Base-by-base conservation (phyloP, 306 rosid species). In the Fagus crenata region DNA sequence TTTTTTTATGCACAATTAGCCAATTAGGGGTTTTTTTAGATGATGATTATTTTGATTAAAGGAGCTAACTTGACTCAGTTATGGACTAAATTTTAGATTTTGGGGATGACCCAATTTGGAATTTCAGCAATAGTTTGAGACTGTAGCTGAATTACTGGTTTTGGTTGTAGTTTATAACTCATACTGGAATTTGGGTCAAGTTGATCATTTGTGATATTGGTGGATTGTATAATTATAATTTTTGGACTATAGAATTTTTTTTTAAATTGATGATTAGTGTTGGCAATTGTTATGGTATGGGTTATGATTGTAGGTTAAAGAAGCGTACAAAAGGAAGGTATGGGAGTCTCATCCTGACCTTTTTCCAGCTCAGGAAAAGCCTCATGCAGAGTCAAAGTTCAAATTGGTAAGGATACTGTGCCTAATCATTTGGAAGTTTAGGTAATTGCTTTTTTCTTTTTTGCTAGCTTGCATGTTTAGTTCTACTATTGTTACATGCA, bases 341-440 rank as follows among this genome's bases (percentile, higher is more conserved):
- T 91, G 97, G 97, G 92, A 91, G 76, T 84, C 90, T 79, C 97
- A 91, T 81, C 94, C 97, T 58, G 97, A 89, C 75, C 81, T 89
- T 42, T 91, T 89, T 81, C 97, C 92, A 1, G 71, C 86, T 69
- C 85, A 85, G 80, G 85, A 88, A 53, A 86, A 88, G 85, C 80
- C 81, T 65, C 86, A 53, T 43, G 94, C 97, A 7, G 97, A 91
- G 53, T 85, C 91, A 32, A 86, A 80, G 73, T 91, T 91, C 81
- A 91, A 91, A 84, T 37, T 60, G 87, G 97, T 91, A 85, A 76
- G 80, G 39, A 18, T 72, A 54, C 70, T 63, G 65, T 68, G 40
- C 36, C 14, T 49, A 55, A 33, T 3, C 72, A 49, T 63, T 18
- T 13, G 49, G 28, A 35, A 67, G 49, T 43, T 55, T 53, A 37